Conservation (phyloP, 805 yeast genomes). For the Monosporozyma aerobia region DNA sequence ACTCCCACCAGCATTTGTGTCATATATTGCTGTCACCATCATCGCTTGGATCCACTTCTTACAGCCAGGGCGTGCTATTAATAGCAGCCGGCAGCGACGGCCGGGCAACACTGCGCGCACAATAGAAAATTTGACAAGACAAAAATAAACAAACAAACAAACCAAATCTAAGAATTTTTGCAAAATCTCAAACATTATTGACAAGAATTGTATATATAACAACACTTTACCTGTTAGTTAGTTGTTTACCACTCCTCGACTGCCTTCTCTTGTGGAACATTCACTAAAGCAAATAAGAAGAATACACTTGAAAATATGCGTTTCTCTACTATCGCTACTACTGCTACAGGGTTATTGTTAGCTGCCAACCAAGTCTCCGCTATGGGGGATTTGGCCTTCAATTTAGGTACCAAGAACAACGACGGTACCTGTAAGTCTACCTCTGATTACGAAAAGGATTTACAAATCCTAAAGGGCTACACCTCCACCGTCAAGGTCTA, state of each 20-base stretch:
- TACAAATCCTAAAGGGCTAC: constrained; percentile 48
- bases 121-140: neutral
- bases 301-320: constrained; percentile 15
- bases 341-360: constrained; percentile 33
- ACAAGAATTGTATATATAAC: neutral
- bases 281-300: neutral
- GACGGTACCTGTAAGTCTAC: constrained; percentile 69
- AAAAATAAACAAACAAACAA: neutral
- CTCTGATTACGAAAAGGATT: constrained; percentile 60
- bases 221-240: neutral
- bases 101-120: neutral
- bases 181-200: neutral
- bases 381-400: constrained; percentile 68
- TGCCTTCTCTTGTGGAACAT: neutral
- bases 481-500: constrained; percentile 69
- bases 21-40: neutral
- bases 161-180: neutral
- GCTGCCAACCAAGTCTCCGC: constrained; percentile 45
- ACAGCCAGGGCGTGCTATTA: too few species aligned
- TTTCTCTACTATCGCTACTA: constrained; percentile 34
- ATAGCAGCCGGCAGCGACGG: neutral
- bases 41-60: too few species aligned
- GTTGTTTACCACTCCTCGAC: too few species aligned
- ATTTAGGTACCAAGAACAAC: constrained; percentile 75
- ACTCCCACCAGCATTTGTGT: too few species aligned